Conservation (phyloP, 2,329 filamentous ascomycete species). For the Botrytis galanthina region DNA sequence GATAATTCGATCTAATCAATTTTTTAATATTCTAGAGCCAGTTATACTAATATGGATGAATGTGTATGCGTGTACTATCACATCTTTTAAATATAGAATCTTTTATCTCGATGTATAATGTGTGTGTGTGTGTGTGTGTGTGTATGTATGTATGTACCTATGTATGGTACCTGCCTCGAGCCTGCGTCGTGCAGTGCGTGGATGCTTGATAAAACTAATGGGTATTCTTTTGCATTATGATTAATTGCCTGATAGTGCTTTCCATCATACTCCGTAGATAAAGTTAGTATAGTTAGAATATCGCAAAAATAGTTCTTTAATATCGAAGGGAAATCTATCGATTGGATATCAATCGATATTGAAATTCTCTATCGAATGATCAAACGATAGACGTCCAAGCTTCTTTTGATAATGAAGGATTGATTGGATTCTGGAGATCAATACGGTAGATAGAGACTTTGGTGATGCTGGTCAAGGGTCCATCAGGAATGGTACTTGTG, state of each 20-base stretch:
- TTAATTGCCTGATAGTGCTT: neutral
- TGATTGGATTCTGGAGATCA: conserved; percentile 8
- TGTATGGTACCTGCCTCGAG: neutral
- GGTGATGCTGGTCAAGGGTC: neutral
- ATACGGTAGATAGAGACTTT: conserved; percentile 1
- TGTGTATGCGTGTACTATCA: neutral
- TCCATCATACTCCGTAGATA: neutral
- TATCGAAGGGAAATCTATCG: neutral
- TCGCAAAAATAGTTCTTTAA: neutral
- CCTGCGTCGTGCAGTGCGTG: neutral
- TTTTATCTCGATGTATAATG: neutral
- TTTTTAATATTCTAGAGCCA: neutral
- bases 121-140: neutral
- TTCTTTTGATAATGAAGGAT: neutral
- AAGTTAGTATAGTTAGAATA: neutral
- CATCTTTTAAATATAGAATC: conserved; percentile 8
- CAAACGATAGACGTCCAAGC: conserved; percentile 8
- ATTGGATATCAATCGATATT: neutral
- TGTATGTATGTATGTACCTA: neutral
- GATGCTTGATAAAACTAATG: neutral
- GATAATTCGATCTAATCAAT: neutral
- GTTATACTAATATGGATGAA: neutral
- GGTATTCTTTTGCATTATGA: neutral
- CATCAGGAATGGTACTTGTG: neutral
- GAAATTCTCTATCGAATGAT: neutral